Base-by-base conservation (phyloP, 768 basidiomycete genomes). In the Panaeolus cyanescens region DNA sequence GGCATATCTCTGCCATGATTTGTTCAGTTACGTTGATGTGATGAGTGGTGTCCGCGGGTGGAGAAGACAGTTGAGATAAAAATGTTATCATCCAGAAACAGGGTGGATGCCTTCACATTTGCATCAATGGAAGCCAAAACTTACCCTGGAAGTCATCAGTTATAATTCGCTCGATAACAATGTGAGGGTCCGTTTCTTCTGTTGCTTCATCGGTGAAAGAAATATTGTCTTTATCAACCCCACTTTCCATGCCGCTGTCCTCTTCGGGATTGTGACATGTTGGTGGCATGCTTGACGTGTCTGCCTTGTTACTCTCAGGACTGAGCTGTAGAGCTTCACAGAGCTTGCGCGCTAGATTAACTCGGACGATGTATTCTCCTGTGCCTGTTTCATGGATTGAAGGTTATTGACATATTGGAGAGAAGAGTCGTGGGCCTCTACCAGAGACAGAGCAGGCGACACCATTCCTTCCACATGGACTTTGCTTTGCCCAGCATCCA, bases 401-500 rank as follows among this genome's bases (percentile, higher is more conserved):
- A 45, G n/a, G 13, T 40, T 4, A 42, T 20, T 42, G 17, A 42
- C 4, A 20, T 22, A n/a, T n/a, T n/a, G n/a, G n/a, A n/a, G 19
- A 22, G 4, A 22, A 42, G 19, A 22, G 12, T 20, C 6, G 22
- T 22, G 17, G 8, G 25, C 13, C 15, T 53, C 28, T 67, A 83
- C 87, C 89, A 59, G 90, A 91, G 28, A 92, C 79, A 61, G 91
- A 92, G 64, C 89, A 92, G 20, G 89, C 87, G 62, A 88, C 76
- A 22, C 81, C 79, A 13, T 67, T 64, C 20, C 58, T 59, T 53
- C 57, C 55, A 25, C 58, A 53, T 20, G 54, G 69, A 60, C 72
- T 72, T 59, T 83, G 77, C 4, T 40, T 59, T 0, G 89, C 89
- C 90, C 90, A 93, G 61, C 91, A 92, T 34, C 91, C 91, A 10